These are phyloP conservation scores for Schizothecium vesticola DNA, from an alignment of 495 filamentous ascomycete genomes.

Conservation along the genomic window DNA sequence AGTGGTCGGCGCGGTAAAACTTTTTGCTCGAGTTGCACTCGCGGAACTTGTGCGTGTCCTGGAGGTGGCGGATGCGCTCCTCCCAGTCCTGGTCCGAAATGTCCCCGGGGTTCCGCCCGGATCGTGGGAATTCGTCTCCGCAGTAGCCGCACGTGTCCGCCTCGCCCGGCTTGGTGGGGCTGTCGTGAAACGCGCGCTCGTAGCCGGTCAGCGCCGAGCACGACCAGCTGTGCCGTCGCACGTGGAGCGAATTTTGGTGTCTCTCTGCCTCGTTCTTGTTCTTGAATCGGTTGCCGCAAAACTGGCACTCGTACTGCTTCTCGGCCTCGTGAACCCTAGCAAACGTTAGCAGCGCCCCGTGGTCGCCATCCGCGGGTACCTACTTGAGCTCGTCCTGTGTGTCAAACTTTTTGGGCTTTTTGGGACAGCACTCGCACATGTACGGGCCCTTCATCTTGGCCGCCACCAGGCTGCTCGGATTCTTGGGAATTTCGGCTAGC, in stretches of 20 bases:
- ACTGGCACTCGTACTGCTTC: conserved; percentile 91
- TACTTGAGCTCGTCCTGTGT: conserved; percentile 80
- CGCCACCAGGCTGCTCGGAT: conserved; percentile 25
- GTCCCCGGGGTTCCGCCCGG: conserved; percentile 34
- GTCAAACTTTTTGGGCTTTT: conserved; percentile 98
- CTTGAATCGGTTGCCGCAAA: conserved; percentile 94
- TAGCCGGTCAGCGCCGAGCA: conserved; percentile 78
- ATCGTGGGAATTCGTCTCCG: conserved; percentile 81
- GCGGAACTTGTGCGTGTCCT: conserved; percentile 88
- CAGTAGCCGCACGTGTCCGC: conserved; percentile 92
- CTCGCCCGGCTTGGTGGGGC: conserved; percentile 51
- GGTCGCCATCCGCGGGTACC: conserved; percentile 21
- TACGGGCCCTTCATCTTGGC: conserved; percentile 51
- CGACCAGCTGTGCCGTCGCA: conserved; percentile 95
- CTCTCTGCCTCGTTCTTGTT: conserved; percentile 99
- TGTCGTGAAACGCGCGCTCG: conserved; percentile 81
- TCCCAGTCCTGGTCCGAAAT: conserved; percentile 71
- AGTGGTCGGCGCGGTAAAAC: conserved; percentile 96
- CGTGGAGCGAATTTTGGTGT: conserved; percentile 93
- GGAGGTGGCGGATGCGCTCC: conserved; percentile 75
- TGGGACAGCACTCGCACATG: conserved; percentile 96
- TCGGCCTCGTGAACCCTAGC: conserved; percentile 71
- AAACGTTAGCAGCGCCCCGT: neutral
- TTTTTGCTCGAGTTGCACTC: conserved; percentile 99
- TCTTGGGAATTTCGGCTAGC: conserved; percentile 41